Evolutionary conservation across 371 early-diverging fungal genomes (phyloP), one percentile per base, ranked within the genome.

Genomic region (Apophysomyces trapeziformis): DNA sequence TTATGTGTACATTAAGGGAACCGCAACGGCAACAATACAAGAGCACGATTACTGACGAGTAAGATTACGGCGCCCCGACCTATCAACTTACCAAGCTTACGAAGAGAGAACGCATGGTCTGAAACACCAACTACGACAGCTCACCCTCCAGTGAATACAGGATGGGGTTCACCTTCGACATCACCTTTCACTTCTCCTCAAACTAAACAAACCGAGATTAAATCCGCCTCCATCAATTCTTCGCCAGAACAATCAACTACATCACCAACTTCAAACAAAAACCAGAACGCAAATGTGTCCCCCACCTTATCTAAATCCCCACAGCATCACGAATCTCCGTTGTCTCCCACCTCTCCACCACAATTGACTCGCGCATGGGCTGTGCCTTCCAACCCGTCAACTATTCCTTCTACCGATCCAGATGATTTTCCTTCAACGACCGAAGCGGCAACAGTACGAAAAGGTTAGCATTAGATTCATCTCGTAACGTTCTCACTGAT

Each of bases 31-130:
- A 46, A 38, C 32, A 68, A 75, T 13, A 61, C 75, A 44, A 73
- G 82, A 38, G 63, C 76, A 39, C 69, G 78, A 36, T 37, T 78
- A 8, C 39, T 80, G 6, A 63, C 77, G 8, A 75, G 68, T 38
- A 83, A 83, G 54, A 70, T 83, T 12, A 73, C 79, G 39, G 84
- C 84, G n/a, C 84, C 84, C 36, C 74, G 71, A 26, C 84, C 84
- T 0, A 73, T 83, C 54, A 83, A 83, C 54, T 45, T 79, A 26
- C 84, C 84, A 3, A 80, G 81, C 63, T 63, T 83, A 45, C 75
- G 74, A 44, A 73, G 75, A 37, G 84, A 83, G 54, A 63, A 77
- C 69, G 80, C 76, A 47, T 56, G 71, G 37, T 57, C 60, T 44
- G 72, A 65, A 41, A 56, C 66, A 39, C 64, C 61, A 58, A 39